Evolutionary conservation across 2,329 filamentous ascomycete genomes (phyloP), one percentile per base, ranked within the genome.

Genomic region (Exophiala bonariae): DNA sequence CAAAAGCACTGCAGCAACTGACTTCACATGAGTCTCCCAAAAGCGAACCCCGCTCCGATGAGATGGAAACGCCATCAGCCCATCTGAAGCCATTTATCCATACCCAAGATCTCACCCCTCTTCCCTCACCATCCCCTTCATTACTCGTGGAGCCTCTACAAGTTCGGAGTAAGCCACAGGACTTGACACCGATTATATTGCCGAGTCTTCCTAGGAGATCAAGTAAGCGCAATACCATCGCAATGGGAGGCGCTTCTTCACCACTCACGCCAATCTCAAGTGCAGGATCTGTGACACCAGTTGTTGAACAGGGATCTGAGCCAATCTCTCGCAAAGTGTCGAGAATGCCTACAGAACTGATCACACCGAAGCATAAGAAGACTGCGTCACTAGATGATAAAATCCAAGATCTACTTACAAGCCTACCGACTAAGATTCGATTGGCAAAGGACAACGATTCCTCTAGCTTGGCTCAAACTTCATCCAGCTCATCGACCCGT

Each of bases 361-460:
- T 17, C 8, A 18, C 38, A 20, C 30, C 30, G 22, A 45, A 35
- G 14, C 11, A 32, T 17, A 47, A 33, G 13, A 38, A 19, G 30
- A 35, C 22, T 41, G 58, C 56, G 83, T 89, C 55, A 80, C 75
- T 95, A 11, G 87, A 89, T 56, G 81, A 84, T 53, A 89, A 91
- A 63, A 91, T 95, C 39, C 86, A 81, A 61, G 81, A 86, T 41
- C 87, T 95, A 47, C 77, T 95, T 31, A 82, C 82, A 48, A 85
- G 79, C 16, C 87, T 95, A 52, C 89, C 89, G 2, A 85, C 85
- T 23, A 83, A 84, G 52, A 95, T 97, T 59, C 84, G 83, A 41
- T 76, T 96, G 33, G 67, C 70, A 2, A 72, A 75, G 32, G 64
- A 66, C 46, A 54, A 50, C 64, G 59, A 55, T 38, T 52, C n/a